These are phyloP conservation scores for Cladobotryum protrusum DNA, from an alignment of 2,329 filamentous ascomycete species.

Conservation along the genomic window DNA sequence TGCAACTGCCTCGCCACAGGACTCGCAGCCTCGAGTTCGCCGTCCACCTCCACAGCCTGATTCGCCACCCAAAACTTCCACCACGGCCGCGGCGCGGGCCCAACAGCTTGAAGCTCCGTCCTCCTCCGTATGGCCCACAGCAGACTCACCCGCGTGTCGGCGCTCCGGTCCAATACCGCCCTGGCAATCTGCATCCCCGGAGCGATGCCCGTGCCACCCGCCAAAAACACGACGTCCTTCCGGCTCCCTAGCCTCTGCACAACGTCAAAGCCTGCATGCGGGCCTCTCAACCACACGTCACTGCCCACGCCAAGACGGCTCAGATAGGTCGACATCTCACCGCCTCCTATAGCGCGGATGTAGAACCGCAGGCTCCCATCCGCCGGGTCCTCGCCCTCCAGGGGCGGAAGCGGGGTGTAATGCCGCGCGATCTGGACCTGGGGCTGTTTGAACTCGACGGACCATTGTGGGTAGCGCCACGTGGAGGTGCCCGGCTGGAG, in stretches of 20 bases:
- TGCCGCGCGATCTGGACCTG: constrained; percentile 85
- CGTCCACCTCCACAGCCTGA: constrained; percentile 15
- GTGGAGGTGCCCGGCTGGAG: constrained; percentile 17
- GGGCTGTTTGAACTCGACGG: constrained; percentile 89
- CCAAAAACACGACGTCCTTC: constrained; percentile 67
- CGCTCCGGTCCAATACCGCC: constrained; percentile 44
- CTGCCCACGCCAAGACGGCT: constrained; percentile 56
- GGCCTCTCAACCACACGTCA: constrained; percentile 70
- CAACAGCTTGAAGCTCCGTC: constrained; percentile 38
- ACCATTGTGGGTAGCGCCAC: constrained; percentile 63
- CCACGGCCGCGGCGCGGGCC: constrained; percentile 15
- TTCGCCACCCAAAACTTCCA: constrained; percentile 20
- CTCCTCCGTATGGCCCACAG: constrained; percentile 72
- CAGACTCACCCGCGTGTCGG: constrained; percentile 50
- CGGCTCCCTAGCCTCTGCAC: constrained; percentile 23
- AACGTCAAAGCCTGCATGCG: constrained; percentile 61
- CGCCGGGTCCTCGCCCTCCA: constrained; percentile 21
- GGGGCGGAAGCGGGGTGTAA: constrained; percentile 78
- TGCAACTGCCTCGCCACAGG: constrained; percentile 57
- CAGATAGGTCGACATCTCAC: constrained; percentile 82
- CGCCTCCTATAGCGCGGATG: constrained; percentile 69
- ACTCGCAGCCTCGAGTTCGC: constrained; percentile 26
- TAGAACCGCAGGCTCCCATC: constrained; percentile 58
- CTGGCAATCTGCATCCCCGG: constrained; percentile 77
- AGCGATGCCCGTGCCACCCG: constrained; percentile 87